These are phyloP conservation scores for Petunia axillaris DNA, from an alignment of 257 asterid species.

Conservation along the genomic window DNA sequence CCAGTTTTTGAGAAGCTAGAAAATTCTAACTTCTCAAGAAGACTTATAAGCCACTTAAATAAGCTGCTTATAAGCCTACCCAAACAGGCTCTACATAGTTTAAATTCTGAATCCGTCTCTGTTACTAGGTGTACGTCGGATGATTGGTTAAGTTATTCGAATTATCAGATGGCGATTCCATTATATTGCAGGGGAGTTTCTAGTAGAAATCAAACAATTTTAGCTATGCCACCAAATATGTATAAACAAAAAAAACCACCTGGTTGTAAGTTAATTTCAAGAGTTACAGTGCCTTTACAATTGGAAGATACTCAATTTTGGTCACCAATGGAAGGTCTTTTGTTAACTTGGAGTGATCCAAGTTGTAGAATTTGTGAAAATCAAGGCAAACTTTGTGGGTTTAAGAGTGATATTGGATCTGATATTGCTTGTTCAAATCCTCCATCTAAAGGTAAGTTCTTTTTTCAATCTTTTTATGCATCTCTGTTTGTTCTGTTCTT, in stretches of 20 bases:
- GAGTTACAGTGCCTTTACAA: conserved; percentile 45
- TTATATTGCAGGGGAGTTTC: conserved; percentile 46
- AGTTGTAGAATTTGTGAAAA: conserved; percentile 51
- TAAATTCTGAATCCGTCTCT: background rate
- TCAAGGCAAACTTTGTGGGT: conserved; percentile 56
- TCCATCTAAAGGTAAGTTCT: conserved; percentile 45
- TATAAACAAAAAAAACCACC: conserved; percentile 32
- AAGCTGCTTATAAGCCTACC: no score
- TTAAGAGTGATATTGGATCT: conserved; percentile 30
- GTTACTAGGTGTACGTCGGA: conserved; percentile 37
- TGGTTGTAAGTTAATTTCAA: conserved; percentile 44
- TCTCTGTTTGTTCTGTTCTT: background rate
- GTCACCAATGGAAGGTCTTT: conserved; percentile 52
- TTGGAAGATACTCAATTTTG: conserved; percentile 40
- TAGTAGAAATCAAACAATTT: conserved; percentile 49
- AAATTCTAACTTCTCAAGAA: no score
- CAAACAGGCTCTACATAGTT: no score
- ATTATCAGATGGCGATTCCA: conserved; percentile 31
- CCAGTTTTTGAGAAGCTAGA: no score
- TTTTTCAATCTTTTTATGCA: background rate
- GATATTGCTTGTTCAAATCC: conserved; percentile 49
- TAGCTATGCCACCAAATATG: conserved; percentile 37
- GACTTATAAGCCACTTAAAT: no score
- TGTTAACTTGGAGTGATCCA: conserved; percentile 60
- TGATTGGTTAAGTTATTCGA: conserved; percentile 23